Conservation (phyloP, 495 filamentous ascomycete species). For the Chaetomidium leptoderma region DNA sequence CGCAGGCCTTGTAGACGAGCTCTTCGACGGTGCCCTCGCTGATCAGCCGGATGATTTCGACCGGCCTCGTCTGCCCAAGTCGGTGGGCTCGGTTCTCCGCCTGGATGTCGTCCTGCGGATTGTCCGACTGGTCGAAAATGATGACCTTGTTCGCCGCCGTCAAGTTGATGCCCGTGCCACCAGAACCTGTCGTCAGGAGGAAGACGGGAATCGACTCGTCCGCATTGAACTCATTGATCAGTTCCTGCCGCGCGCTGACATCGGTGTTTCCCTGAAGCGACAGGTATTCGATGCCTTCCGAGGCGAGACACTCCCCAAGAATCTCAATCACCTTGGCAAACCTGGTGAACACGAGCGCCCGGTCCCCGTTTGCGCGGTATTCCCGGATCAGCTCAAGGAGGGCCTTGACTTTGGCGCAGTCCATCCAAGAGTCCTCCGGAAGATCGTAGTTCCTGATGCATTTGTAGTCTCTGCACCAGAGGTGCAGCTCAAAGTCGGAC, state of each 20-base stretch:
- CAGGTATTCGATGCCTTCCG: conserved; percentile 66
- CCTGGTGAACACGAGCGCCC: conserved; percentile 83
- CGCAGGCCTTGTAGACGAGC: conserved; percentile 80
- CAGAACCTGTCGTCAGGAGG: conserved; percentile 86
- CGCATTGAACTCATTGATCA: conserved; percentile 80
- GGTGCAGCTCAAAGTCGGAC: conserved; percentile 78
- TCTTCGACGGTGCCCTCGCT: conserved; percentile 85
- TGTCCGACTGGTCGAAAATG: conserved; percentile 93
- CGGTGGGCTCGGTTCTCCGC: conserved; percentile 95
- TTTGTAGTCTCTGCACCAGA: conserved; percentile 67
- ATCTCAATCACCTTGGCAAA: conserved; percentile 91
- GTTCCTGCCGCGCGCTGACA: conserved; percentile 74
- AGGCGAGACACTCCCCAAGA: conserved; percentile 73
- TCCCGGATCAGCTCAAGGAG: conserved; percentile 65
- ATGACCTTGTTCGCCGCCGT: conserved; percentile 94
- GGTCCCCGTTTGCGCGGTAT: conserved; percentile 79
- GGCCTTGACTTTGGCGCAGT: conserved; percentile 82
- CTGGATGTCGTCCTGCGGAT: conserved; percentile 94
- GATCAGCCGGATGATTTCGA: conserved; percentile 79
- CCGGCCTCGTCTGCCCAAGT: conserved; percentile 82
- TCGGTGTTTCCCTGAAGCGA: conserved; percentile 81
- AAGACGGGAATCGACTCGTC: conserved; percentile 81
- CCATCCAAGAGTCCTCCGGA: conserved; percentile 76
- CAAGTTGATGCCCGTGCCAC: conserved; percentile 92
- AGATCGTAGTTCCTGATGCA: conserved; percentile 68